Conservation (phyloP, 1,284 basidiomycete genomes). For the Baeospora myosura region DNA sequence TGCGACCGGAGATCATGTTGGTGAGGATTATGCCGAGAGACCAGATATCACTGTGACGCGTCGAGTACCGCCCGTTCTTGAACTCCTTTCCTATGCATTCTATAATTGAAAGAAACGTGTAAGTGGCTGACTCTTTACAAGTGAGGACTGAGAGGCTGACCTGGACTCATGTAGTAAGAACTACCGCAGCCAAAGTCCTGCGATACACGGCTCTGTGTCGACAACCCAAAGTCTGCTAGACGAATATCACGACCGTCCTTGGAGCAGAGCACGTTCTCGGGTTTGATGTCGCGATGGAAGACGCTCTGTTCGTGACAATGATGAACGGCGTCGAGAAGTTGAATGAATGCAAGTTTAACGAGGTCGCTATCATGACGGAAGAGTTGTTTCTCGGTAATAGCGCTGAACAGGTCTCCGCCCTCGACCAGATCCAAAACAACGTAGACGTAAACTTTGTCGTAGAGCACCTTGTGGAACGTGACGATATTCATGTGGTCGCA, state of each 20-base stretch:
- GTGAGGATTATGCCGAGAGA: slow-evolving; percentile 79
- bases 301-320: slow-evolving; percentile 64
- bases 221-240: slow-evolving; percentile 81
- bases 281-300: slow-evolving; percentile 86
- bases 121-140: background rate
- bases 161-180: slow-evolving; percentile 77
- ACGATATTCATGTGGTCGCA: slow-evolving; percentile 57
- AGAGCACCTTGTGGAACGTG: slow-evolving; percentile 58
- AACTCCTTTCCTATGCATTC: slow-evolving; percentile 67
- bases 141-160: slow-evolving; percentile 26
- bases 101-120: slow-evolving; percentile 18
- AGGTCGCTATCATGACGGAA: slow-evolving; percentile 44
- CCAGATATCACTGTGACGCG: slow-evolving; percentile 83
- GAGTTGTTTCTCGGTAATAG: slow-evolving; percentile 36
- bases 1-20: slow-evolving; percentile 82
- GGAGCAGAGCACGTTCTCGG: slow-evolving; percentile 80
- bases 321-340: slow-evolving; percentile 76
- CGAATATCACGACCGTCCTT: slow-evolving; percentile 49
- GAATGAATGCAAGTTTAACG: slow-evolving; percentile 58
- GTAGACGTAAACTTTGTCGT: slow-evolving; percentile 33
- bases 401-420: slow-evolving; percentile 46
- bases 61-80: slow-evolving; percentile 52
- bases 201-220: slow-evolving; percentile 59
- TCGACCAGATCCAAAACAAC: slow-evolving; percentile 41
- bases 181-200: slow-evolving; percentile 77